Evolutionary conservation across 768 basidiomycete genomes (phyloP).

Genomic region (Cyathus striatus): DNA sequence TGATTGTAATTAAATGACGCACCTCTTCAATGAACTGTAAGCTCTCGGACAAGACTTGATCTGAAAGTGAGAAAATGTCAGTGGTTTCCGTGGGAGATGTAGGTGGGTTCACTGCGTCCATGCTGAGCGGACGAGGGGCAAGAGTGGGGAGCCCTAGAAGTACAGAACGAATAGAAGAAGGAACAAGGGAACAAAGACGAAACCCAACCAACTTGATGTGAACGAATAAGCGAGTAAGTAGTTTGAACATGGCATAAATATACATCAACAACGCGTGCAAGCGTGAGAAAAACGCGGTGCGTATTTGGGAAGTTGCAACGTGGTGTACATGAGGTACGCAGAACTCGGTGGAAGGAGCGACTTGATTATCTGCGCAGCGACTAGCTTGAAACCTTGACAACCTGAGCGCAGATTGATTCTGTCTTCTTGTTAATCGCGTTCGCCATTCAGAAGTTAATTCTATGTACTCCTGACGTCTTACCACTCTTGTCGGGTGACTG

Average conservation of each 20-base stretch:
- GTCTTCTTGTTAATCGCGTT: no score
- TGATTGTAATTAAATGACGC: constrained; percentile 14
- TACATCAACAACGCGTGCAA: constrained; percentile 31
- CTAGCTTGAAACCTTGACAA: no score
- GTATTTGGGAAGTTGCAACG: constrained; percentile 2
- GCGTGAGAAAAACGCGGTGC: constrained; percentile 27
- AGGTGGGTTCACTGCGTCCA: constrained; percentile 31
- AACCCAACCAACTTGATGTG: constrained; percentile 9
- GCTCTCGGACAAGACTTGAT: constrained; percentile 64
- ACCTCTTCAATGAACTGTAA: constrained; percentile 77
- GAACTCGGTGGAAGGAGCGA: no score
- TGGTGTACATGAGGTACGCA: constrained; percentile 1
- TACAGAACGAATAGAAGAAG: constrained; percentile 55
- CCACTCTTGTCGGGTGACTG: no score
- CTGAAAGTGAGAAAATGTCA: constrained; percentile 73
- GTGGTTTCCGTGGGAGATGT: constrained; percentile 29
- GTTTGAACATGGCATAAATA: constrained; percentile 37
- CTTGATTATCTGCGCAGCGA: no score
- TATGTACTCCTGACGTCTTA: no score
- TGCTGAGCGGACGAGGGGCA: constrained; percentile 32
- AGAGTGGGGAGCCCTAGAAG: constrained; percentile 43
- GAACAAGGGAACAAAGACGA: constrained; percentile 10
- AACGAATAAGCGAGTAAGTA: constrained; percentile 8
- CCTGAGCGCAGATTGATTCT: no score
- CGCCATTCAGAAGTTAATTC: no score